Conservation (phyloP, 306 rosid species). For the Casuarina equisetifolia region DNA sequence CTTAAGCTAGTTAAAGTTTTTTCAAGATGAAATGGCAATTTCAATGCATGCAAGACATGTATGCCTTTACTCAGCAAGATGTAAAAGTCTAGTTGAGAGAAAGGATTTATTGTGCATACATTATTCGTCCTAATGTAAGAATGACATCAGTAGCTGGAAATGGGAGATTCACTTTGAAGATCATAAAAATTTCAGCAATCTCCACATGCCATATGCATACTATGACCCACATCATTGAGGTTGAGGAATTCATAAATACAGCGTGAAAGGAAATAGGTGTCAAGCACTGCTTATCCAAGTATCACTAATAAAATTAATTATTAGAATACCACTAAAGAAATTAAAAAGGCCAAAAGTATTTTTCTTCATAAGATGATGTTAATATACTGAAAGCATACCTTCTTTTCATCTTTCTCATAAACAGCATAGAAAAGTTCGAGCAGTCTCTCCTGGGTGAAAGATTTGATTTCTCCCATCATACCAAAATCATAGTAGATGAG, state of each 20-base stretch:
- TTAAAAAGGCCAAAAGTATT: not conserved
- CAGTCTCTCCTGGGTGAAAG: constrained; percentile 84
- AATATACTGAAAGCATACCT: constrained; percentile 45
- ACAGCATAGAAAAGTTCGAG: constrained; percentile 84
- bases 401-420: constrained; percentile 89
- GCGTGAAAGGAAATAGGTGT: not conserved
- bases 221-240: not conserved
- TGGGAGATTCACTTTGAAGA: not conserved
- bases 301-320: not conserved
- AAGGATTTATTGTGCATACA: not conserved
- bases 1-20: not conserved
- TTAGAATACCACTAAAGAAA: not conserved
- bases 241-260: not conserved
- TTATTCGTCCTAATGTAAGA: not conserved
- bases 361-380: not conserved
- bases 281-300: not conserved
- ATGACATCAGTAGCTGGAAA: not conserved
- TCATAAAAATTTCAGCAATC: not conserved
- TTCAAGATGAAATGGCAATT: not conserved
- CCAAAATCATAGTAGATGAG: constrained; percentile 94
- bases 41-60: not conserved
- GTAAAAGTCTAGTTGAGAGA: not conserved
- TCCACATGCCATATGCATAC: not conserved
- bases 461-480: constrained; percentile 94
- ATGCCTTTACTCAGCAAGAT: not conserved